These are phyloP conservation scores for Neonectria ditissima DNA, from an alignment of 2,329 filamentous ascomycete species.

Conservation along the genomic window DNA sequence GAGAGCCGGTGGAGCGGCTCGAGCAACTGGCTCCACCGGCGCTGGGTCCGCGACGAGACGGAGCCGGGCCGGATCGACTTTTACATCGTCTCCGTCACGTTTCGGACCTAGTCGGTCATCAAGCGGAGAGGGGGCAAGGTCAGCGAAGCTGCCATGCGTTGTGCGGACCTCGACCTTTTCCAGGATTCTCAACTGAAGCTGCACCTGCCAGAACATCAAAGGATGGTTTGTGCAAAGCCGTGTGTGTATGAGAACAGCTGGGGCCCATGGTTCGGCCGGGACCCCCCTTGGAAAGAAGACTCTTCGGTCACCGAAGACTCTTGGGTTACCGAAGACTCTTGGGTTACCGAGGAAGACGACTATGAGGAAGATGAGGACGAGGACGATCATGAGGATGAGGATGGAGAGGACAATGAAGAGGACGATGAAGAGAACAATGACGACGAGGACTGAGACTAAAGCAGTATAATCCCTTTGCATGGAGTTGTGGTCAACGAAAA, in stretches of 20 bases:
- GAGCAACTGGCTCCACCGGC: slow-evolving; percentile 52
- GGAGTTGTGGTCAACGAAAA: no score
- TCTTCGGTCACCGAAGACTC: neutral
- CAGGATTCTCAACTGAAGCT: slow-evolving; percentile 1
- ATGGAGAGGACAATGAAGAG: no score
- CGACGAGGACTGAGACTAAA: neutral
- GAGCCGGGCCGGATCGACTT: slow-evolving; percentile 55
- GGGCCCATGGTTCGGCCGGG: neutral
- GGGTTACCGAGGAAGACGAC: neutral
- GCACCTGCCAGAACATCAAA: neutral
- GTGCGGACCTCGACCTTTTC: neutral
- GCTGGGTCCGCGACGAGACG: slow-evolving; percentile 59
- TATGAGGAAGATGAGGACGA: neutral
- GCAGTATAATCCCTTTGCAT: no score
- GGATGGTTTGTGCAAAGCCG: slow-evolving; percentile 1
- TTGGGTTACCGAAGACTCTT: no score
- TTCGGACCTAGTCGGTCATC: slow-evolving; percentile 38
- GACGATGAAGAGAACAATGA: neutral
- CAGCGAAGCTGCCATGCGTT: slow-evolving; percentile 16
- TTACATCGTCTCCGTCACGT: slow-evolving; percentile 56
- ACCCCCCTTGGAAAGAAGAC: neutral
- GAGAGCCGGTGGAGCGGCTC: slow-evolving; percentile 58
- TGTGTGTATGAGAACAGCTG: neutral
- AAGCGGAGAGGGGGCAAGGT: slow-evolving; percentile 34
- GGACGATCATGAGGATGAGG: no score